Percentiles rank a stretch among this genome's conserved stretches.
These are phyloP conservation scores for Mycena metata DNA, from an alignment of 768 basidiomycete genomes.

Conservation along the genomic window DNA sequence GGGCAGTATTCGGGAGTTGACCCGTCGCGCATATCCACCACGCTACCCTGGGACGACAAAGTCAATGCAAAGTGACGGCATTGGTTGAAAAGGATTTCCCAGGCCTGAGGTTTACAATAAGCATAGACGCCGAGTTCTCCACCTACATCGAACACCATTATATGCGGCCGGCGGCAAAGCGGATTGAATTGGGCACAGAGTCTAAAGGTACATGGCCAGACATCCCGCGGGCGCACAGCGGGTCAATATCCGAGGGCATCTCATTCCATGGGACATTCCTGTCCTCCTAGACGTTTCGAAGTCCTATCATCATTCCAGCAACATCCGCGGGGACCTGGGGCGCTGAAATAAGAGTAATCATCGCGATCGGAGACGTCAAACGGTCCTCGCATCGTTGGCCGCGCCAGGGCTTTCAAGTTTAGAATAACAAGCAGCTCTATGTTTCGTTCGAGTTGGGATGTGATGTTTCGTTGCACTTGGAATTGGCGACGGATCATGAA, in stretches of 20 bases:
- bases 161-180: background rate
- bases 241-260: background rate
- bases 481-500: conserved; percentile 3
- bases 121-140: background rate
- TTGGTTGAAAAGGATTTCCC: background rate
- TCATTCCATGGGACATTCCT: background rate
- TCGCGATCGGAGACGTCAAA: background rate
- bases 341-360: background rate
- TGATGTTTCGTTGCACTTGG: background rate
- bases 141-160: background rate
- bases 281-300: background rate
- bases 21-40: background rate
- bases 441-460: background rate
- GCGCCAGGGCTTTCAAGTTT: background rate
- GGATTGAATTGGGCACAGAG: background rate
- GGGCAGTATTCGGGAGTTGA: background rate
- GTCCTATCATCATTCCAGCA: conserved; percentile 3
- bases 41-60: background rate
- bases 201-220: background rate
- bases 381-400: background rate
- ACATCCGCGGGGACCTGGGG: background rate
- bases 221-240: too few relatives aligned
- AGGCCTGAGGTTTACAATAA: too few relatives aligned
- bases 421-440: background rate
- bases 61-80: too few relatives aligned